Conservation (phyloP, 176 grass and related monocot genomes). For the Phyllostachys edulis region DNA sequence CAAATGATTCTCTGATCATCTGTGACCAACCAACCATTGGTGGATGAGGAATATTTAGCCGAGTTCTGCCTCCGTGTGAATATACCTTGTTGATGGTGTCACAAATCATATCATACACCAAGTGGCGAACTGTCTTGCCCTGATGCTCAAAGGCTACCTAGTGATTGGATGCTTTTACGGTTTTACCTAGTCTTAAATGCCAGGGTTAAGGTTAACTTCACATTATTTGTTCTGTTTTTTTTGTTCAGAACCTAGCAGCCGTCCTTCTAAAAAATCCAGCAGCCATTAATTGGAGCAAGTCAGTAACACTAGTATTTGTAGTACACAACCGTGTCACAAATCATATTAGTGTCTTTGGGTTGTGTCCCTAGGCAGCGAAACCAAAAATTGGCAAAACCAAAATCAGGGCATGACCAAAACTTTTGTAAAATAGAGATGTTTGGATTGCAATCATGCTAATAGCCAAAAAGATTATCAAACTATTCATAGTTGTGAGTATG, state of each 20-base stretch:
- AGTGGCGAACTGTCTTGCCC: conserved; percentile 22
- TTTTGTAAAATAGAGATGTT: no score
- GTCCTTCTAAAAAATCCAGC: neutral
- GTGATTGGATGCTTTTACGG: neutral
- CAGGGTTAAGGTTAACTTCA: neutral
- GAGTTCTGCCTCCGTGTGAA: neutral
- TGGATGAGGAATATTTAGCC: conserved; percentile 20
- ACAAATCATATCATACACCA: neutral
- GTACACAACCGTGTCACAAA: neutral
- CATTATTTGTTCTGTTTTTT: conserved; percentile 12
- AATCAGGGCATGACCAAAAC: no score
- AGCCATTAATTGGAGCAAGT: neutral
- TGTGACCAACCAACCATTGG: conserved; percentile 3
- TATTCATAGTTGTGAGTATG: no score
- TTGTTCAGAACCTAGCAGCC: neutral
- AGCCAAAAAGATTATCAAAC: no score
- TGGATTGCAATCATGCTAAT: no score
- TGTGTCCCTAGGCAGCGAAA: no score
- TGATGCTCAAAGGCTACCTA: neutral
- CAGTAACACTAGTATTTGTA: neutral
- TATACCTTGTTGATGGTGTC: neutral
- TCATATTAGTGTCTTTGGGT: no score
- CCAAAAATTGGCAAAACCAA: no score
- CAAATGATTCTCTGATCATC: neutral
- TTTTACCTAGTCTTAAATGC: neutral